A percentile compares a stretch with the other conserved stretches of the same genome.
These are phyloP conservation scores for Lachancea kluyveri DNA, from an alignment of 805 yeast genomes.

Conservation along the genomic window DNA sequence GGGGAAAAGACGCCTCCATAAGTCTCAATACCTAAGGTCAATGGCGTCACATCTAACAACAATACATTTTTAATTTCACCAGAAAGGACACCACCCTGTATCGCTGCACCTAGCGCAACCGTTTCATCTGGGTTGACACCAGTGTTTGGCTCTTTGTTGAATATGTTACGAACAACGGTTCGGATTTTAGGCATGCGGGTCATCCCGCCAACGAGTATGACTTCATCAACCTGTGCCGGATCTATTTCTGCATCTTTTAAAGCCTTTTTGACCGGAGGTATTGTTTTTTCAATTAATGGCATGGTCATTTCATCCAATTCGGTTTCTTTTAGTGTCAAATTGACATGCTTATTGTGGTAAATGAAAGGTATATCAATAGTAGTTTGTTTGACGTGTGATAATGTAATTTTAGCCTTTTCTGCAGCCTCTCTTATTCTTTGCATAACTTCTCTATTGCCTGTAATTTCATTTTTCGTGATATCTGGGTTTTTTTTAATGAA, in stretches of 20 bases:
- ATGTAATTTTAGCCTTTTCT: constrained; percentile 68
- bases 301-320: constrained; percentile 63
- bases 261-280: constrained; percentile 70
- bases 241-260: constrained; percentile 66
- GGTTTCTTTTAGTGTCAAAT: constrained; percentile 52
- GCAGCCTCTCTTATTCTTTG: constrained; percentile 78
- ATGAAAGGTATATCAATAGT: constrained; percentile 67
- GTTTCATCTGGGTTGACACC: constrained; percentile 88
- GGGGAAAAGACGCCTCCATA: constrained; percentile 82
- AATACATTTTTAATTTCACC: constrained; percentile 79
- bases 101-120: constrained; percentile 88
- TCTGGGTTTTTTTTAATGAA: constrained; percentile 48
- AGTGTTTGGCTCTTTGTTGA: constrained; percentile 61
- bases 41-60: constrained; percentile 74
- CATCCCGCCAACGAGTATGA: constrained; percentile 83
- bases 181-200: constrained; percentile 82
- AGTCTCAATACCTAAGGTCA: constrained; percentile 77
- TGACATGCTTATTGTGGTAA: constrained; percentile 53
- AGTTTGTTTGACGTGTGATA: constrained; percentile 58
- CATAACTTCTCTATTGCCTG: constrained; percentile 48
- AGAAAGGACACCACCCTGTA: constrained; percentile 80
- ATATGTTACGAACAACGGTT: constrained; percentile 50
- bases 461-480: constrained; percentile 33
- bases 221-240: constrained; percentile 63
- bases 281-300: constrained; percentile 59